Base-by-base conservation (phyloP, 495 filamentous ascomycete species). In the Penicillium desertorum region DNA sequence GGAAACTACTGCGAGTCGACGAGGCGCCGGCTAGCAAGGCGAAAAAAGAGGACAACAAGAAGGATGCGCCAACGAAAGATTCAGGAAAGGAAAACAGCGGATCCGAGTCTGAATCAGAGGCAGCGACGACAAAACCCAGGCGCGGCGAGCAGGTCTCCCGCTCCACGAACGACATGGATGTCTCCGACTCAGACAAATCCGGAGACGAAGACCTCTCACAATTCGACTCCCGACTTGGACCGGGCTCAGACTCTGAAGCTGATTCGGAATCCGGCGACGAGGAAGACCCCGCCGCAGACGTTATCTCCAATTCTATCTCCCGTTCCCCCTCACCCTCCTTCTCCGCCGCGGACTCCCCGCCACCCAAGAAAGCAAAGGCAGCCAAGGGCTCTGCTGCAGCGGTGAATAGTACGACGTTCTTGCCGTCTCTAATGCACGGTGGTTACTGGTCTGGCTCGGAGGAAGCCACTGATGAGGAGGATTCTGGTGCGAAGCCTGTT, bases 361-460 rank as follows among this genome's bases (percentile, higher is more conserved):
- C 77, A 14, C 65, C 77, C 8, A 76, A 77, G 42, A 76, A 77
- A 37, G 29, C 73, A 27, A 78, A 81, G 47, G 78, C 66, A 45
- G 58, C 60, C 55, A 65, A 72, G 54, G 67, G 63, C 30, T 54
- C 75, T 29, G 36, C 63, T 17, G 67, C 71, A n/a, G 61, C 69
- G 10, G 65, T 74, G 17, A 81, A 76, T 52, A 86, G 86, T 8
- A 88, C 91, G 1, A 88, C 84, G 2, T 96, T 97, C 79, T 81
- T 98, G 4, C 95, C 94, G 2, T 87, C 89, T 6, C 80, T 98
- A 3, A 82, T 77, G 56, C 88, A 93, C 81, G 88, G 88, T 17
- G 92, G 91, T 45, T 98, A 98, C 76, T 88, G 88, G 72, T 97
- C 93, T 17, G 94, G 91, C 61, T 92, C 90, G 4, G 91, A 92